Base-by-base conservation (phyloP, 192 early-diverging fungal genomes). In the Coemansia sp. region DNA sequence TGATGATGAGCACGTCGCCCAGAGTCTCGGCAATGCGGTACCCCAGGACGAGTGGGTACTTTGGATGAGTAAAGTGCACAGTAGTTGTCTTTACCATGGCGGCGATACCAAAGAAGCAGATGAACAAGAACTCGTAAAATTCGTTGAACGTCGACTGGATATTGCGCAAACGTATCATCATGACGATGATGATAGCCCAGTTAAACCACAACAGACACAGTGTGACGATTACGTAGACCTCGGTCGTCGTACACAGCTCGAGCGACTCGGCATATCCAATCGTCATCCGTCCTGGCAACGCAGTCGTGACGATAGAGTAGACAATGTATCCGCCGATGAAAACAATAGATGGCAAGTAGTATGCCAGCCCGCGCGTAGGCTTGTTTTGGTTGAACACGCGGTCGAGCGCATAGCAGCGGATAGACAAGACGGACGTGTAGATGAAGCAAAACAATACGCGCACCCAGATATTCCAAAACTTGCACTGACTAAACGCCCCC, bases 131-230 rank as follows among this genome's bases (percentile, higher is more conserved):
- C 60, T 70, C 69, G 61, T 62, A 58, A 58, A 70, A 70, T 39
- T 70, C 69, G 62, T 70, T 70, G 38, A 70, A 70, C 23, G 62
- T 64, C 38, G 69, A 64, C 55, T 70, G 71, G 37, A 66, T 73
- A 10, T 73, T 59, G 48, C 71, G 71, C 64, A 73, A 59, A 1
- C 65, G 55, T 46, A 67, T 19, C 34, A 67, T 67, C 57, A 67
- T 39, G 23, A 67, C 15, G 0, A 67, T n/a, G 25, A 61, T 53
- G 31, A 67, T 65, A 12, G 66, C 32, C 71, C 71, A 73, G 46
- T 62, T 62, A 25, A 73, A 7, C 71, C 71, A 73, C 63, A 73
- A 38, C 23, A 73, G n/a, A 17, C 58, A 36, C 34, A 73, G 27
- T 0, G 63, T 73, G 17, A 55, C 59, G 2, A 46, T 67, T 37